Evolutionary conservation across 192 early-diverging fungal species (phyloP).

Genomic region (Pecoramyces ruminantium): DNA sequence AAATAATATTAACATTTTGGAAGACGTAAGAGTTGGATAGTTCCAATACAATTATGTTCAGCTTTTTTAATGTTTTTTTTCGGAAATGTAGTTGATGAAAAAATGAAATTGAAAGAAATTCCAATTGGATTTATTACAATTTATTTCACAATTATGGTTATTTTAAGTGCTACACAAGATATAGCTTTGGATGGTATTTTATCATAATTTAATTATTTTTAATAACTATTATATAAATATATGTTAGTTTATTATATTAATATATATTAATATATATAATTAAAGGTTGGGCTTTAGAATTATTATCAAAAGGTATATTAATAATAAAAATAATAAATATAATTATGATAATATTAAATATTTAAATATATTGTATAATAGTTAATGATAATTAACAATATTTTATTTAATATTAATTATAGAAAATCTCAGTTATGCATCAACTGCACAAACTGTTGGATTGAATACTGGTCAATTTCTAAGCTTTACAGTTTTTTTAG

Average conservation of each 20-base stretch:
- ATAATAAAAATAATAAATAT: not conserved
- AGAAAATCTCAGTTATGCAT: constrained; percentile 81
- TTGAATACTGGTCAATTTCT: constrained; percentile 85
- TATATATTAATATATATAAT: not conserved
- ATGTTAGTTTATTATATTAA: not conserved
- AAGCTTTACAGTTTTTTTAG: constrained; percentile 92
- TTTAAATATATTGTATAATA: too few species aligned
- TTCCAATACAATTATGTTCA: constrained; percentile 86
- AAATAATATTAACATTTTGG: constrained; percentile 41
- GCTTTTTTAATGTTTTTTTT: constrained; percentile 66
- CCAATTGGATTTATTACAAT: constrained; percentile 52
- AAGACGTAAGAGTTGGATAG: constrained; percentile 91
- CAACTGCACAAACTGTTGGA: constrained; percentile 90
- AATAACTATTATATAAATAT: too few species aligned
- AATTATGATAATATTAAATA: too few species aligned
- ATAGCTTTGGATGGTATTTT: constrained; percentile 44
- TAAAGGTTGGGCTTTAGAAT: constrained; percentile 77
- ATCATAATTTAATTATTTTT: too few species aligned
- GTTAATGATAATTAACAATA: too few species aligned
- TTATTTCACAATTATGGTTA: constrained; percentile 68
- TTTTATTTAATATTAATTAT: too few species aligned
- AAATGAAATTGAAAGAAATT: constrained; percentile 37
- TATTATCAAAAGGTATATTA: constrained; percentile 47
- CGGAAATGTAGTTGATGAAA: constrained; percentile 54
- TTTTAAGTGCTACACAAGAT: constrained; percentile 90